Evolutionary conservation across 2,329 filamentous ascomycete genomes (phyloP).

Genomic region (Verticillium nonalfalfae): DNA sequence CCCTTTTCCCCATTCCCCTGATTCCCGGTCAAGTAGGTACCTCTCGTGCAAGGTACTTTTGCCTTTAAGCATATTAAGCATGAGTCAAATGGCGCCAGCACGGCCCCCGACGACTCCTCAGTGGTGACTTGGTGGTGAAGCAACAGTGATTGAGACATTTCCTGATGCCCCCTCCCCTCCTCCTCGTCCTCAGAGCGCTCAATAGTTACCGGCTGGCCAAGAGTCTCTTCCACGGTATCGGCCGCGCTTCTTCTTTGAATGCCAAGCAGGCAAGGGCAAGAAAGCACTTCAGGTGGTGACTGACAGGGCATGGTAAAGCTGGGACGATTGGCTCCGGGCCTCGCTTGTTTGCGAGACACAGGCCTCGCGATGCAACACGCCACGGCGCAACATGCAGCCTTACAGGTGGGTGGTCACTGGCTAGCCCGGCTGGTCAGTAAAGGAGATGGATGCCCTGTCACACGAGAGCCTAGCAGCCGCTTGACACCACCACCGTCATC

Average conservation of each 20-base stretch:
- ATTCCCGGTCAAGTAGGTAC: no score
- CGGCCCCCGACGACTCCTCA: neutral
- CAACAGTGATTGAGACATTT: neutral
- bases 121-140: neutral
- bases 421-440: no score
- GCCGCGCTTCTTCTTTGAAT: neutral
- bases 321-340: neutral
- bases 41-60: neutral
- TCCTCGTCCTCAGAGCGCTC: neutral
- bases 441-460: no score
- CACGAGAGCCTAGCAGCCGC: neutral
- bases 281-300: neutral
- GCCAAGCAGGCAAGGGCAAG: neutral
- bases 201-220: no score
- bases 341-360: neutral
- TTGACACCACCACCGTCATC: neutral
- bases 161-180: neutral
- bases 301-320: neutral
- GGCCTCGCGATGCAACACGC: neutral
- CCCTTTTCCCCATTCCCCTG: neutral
- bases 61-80: neutral
- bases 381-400: neutral
- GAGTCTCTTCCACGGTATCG: neutral
- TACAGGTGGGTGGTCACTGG: neutral
- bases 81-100: neutral